Percentiles rank a stretch among this genome's conserved stretches.
These are phyloP conservation scores for Bacidia gigantensis DNA, from an alignment of 495 filamentous ascomycete genomes.

Conservation along the genomic window DNA sequence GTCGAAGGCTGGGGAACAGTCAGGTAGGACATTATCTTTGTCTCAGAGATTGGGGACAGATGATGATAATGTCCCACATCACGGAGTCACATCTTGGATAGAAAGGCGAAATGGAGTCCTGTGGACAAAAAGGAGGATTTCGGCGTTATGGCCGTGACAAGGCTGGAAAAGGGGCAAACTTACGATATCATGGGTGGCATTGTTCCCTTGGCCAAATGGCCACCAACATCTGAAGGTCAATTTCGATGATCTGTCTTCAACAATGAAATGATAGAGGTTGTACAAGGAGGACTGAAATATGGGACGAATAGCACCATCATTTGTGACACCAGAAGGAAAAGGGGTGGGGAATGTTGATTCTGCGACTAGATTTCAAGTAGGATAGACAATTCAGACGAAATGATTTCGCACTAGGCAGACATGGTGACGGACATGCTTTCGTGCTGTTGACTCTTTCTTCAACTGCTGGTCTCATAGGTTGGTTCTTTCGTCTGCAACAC, in stretches of 20 bases:
- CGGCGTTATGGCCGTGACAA: neutral
- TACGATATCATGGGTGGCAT: neutral
- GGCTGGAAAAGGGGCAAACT: neutral
- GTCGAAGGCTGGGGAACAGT: conserved; percentile 4
- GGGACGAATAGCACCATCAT: conserved; percentile 1
- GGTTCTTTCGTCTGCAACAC: conserved; percentile 28
- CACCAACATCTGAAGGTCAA: neutral
- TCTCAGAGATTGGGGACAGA: too few relatives aligned
- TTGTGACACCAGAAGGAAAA: neutral
- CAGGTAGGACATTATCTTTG: neutral
- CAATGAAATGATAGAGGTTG: neutral
- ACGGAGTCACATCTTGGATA: too few relatives aligned
- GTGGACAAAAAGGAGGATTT: too few relatives aligned
- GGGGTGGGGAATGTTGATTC: neutral
- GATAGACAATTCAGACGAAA: neutral
- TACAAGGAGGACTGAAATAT: neutral
- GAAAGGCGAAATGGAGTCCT: too few relatives aligned
- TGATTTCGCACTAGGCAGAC: neutral
- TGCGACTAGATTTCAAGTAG: neutral
- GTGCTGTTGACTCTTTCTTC: too few relatives aligned
- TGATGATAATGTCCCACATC: too few relatives aligned
- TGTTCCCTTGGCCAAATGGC: neutral
- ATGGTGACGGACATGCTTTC: too few relatives aligned
- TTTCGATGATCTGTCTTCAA: neutral
- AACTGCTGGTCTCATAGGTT: neutral